These are phyloP conservation scores for Coemansia sp. DNA, from an alignment of 192 early-diverging fungal species.

Conservation along the genomic window DNA sequence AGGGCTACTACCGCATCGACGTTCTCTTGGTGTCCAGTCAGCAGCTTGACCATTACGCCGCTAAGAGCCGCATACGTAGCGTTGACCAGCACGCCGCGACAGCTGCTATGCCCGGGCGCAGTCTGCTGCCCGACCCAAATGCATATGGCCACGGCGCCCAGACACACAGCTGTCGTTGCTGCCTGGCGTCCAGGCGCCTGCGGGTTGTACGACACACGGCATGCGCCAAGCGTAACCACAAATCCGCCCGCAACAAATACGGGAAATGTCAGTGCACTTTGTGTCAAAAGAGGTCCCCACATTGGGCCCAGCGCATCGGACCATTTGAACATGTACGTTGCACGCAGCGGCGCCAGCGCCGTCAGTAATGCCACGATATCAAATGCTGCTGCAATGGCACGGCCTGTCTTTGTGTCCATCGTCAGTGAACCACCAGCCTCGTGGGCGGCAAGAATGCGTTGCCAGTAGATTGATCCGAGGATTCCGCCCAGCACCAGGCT, in stretches of 20 bases:
- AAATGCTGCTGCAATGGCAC: slow-evolving; percentile 48
- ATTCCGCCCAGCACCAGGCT: slow-evolving; percentile 54
- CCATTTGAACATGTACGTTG: slow-evolving; percentile 51
- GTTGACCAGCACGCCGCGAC: slow-evolving; percentile 27
- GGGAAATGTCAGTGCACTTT: slow-evolving; percentile 57
- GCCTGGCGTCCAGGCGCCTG: slow-evolving; percentile 11
- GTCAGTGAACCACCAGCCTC: background rate
- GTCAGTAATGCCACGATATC: slow-evolving; percentile 56
- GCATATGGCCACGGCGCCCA: slow-evolving; percentile 12
- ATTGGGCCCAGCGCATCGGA: slow-evolving; percentile 59
- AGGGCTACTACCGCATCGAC: slow-evolving; percentile 6
- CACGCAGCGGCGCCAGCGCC: slow-evolving; percentile 55
- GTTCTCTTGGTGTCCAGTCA: slow-evolving; percentile 24
- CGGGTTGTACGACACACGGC: slow-evolving; percentile 26
- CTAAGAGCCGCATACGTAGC: slow-evolving; percentile 25
- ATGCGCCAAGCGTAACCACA: slow-evolving; percentile 44
- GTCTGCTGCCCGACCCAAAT: slow-evolving; percentile 16
- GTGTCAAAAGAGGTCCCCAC: slow-evolving; percentile 61
- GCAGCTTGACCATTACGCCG: slow-evolving; percentile 36
- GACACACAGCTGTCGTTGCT: slow-evolving; percentile 1
- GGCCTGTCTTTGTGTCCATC: slow-evolving; percentile 26
- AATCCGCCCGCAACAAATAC: slow-evolving; percentile 56
- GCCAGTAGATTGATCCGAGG: slow-evolving; percentile 26
- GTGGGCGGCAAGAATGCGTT: slow-evolving; percentile 11
- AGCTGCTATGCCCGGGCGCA: slow-evolving; percentile 12